Conservation (phyloP, 2,329 filamentous ascomycete genomes). For the Botrytis fabae region DNA sequence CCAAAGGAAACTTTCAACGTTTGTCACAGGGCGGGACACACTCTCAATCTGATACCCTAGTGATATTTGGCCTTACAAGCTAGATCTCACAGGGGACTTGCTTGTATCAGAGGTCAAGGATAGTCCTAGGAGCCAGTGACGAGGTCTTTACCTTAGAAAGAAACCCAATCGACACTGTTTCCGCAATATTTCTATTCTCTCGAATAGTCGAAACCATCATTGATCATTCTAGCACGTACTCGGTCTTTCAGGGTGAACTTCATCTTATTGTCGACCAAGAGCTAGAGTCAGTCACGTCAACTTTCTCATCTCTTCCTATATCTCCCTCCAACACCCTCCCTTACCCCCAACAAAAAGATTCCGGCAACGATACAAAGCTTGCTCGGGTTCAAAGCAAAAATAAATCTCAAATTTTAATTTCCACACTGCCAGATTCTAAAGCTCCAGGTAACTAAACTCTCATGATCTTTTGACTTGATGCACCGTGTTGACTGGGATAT, state of each 20-base stretch:
- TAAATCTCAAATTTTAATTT: conserved; percentile 16
- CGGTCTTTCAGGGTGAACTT: background rate
- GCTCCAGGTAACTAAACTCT: conserved; percentile 4
- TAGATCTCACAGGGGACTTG: conserved; percentile 36
- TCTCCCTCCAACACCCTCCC: background rate
- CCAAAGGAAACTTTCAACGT: conserved; percentile 20
- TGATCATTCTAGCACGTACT: conserved; percentile 11
- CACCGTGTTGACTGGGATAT: conserved; percentile 10
- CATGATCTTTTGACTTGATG: background rate
- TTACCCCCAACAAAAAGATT: background rate
- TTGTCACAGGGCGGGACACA: conserved; percentile 17
- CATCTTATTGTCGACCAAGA: conserved; percentile 19
- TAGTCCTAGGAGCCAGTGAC: conserved; percentile 34
- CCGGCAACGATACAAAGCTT: background rate
- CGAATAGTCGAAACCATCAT: conserved; percentile 17
- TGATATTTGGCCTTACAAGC: conserved; percentile 32
- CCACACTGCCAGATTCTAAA: background rate
- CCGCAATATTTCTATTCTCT: conserved; percentile 18
- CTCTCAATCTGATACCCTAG: conserved; percentile 27
- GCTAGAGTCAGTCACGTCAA: conserved; percentile 2
- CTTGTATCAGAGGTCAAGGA: conserved; percentile 37
- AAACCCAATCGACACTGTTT: conserved; percentile 19
- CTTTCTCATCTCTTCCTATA: conserved; percentile 9
- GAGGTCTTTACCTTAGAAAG: conserved; percentile 30
- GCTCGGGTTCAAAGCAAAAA: conserved; percentile 4